Evolutionary conservation across 257 asterid species (phyloP), one percentile per base, ranked within the genome.

Genomic region (Solanum virginianum): DNA sequence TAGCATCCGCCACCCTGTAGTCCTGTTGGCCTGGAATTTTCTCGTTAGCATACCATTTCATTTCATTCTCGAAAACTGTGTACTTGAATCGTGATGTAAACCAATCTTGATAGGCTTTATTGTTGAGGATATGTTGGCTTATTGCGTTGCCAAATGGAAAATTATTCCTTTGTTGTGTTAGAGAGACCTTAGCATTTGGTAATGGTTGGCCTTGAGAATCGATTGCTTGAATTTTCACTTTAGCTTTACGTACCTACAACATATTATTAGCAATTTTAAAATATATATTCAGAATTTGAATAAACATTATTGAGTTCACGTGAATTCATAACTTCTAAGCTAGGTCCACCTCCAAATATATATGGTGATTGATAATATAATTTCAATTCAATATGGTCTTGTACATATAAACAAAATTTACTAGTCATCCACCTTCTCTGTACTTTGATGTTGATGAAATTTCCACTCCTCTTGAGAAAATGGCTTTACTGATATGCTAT

Each of bases 1-100:
- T 8, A 8, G 89, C 89, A 69, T 94, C 95, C 4, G 95, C 65
- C 17, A 45, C 29, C 8, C 85, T 47, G 88, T 93, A 95, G 87
- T 95, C 87, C 56, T 70, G 91, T 0, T 10, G 7, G 75, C 92
- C 92, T 0, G 75, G 88, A 22, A 83, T 6, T 7, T 26, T 41
- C 32, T 94, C 95, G 15, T 65, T 95, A 69, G 86, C 41, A 84
- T 89, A 87, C 98, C 98, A 95, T 87, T 95, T 95, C 85, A 95
- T 32, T 75, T 95, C 96, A 72, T 94, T 91, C 80, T 91, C 98
- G 79, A 95, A 94, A 0, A 90, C 94, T 0, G 98, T 91, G 92
- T 81, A 63, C 51, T 39, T 92, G 94, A 95, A 95, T 85, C 92
- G 88, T 0, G 90, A 47, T 1, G 51, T 0, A 85, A 93, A 95